These are phyloP conservation scores for Penicillium capsulatum DNA, from an alignment of 2,329 filamentous ascomycete genomes.

Conservation along the genomic window DNA sequence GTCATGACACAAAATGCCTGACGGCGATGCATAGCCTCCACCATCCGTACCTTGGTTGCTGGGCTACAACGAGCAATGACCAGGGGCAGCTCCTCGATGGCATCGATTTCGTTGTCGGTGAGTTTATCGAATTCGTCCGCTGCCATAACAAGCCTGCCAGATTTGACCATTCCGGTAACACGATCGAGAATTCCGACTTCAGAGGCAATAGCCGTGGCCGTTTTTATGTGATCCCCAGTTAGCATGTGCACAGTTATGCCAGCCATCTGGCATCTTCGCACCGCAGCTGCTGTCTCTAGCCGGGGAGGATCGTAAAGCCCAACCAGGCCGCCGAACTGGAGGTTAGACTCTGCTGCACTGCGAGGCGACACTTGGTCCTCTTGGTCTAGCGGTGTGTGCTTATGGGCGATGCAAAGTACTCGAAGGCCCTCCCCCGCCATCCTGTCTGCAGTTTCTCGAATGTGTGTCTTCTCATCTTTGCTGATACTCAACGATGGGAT, in stretches of 20 bases:
- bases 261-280: conserved; percentile 51
- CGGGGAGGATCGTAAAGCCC: conserved; percentile 61
- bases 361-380: conserved; percentile 40
- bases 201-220: conserved; percentile 54
- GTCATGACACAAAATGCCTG: conserved; percentile 79
- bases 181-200: conserved; percentile 54
- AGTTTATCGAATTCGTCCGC: conserved; percentile 54
- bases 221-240: conserved; percentile 56
- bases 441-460: conserved; percentile 48
- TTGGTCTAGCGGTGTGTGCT: conserved; percentile 24
- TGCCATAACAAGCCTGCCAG: conserved; percentile 48
- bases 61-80: conserved; percentile 82
- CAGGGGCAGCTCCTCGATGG: conserved; percentile 67
- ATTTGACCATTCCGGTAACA: conserved; percentile 39
- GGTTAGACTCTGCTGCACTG: conserved; percentile 49
- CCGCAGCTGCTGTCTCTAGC: conserved; percentile 54
- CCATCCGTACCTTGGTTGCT: conserved; percentile 85
- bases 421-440: conserved; percentile 57
- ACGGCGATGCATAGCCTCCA: conserved; percentile 76
- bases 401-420: conserved; percentile 55
- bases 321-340: conserved; percentile 56
- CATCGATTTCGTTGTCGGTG: conserved; percentile 55
- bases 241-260: conserved; percentile 57
- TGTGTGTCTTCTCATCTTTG: conserved; percentile 19
- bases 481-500: conserved; percentile 32